phyloP scores from a whole-genome alignment of 331 rosid genomes.

The Acacia concinna region DNA sequence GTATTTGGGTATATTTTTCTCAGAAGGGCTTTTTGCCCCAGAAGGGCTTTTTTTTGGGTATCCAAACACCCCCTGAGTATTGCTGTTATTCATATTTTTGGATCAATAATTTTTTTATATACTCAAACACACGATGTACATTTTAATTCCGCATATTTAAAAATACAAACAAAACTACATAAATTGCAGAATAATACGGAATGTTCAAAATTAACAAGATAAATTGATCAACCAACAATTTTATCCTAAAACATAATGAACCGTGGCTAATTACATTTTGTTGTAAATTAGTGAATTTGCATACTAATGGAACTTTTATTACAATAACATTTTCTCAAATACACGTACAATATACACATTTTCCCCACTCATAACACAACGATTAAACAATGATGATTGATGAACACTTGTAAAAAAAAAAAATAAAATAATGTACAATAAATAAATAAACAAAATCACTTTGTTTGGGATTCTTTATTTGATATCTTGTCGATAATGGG shows the following conservation, averaged over 20 bases:
- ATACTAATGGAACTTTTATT: not conserved
- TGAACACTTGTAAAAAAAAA: not conserved
- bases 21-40: too few species aligned
- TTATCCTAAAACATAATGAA: not conserved
- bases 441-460: not conserved
- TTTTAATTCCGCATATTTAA: not conserved
- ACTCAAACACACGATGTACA: not conserved
- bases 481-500: constrained; percentile 41
- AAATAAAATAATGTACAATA: not conserved
- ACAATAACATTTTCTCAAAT: not conserved
- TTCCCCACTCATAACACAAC: not conserved
- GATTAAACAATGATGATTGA: too few species aligned
- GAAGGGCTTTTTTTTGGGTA: too few species aligned
- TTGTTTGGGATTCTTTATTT: constrained; percentile 29
- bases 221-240: not conserved
- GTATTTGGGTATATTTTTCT: too few species aligned
- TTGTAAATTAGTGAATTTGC: not conserved
- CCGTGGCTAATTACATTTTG: not conserved
- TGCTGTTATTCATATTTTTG: not conserved
- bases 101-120: not conserved
- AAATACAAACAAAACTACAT: not conserved
- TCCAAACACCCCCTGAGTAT: too few species aligned
- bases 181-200: not conserved
- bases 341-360: not conserved
- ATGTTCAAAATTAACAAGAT: not conserved